Evolutionary conservation across 345 rosid species (phyloP), one percentile per base, ranked within the genome.

Genomic region (Carallia pectinifolia): DNA sequence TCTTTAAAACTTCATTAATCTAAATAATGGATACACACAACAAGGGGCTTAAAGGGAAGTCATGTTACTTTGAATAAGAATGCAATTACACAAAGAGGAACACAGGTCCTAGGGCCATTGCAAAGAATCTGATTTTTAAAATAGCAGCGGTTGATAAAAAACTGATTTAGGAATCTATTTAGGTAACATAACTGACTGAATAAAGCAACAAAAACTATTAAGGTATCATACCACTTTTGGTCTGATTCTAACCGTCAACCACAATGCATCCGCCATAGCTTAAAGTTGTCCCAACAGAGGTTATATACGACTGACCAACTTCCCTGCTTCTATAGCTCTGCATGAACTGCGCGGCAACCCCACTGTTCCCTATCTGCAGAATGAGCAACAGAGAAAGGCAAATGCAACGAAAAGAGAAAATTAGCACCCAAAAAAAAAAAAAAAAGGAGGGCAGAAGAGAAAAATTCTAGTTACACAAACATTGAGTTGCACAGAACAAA

Each of bases 81-180:
- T 30, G 98, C 92, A 52, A 92, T 92, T 52, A 69, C 61, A 39
- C 96, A 90, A 6, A 95, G 82, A 76, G 99, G 98, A 76, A 92
- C 77, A 76, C 99, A 95, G 6, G 99, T 91, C 72, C 97, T 96
- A 18, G 99, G 98, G 74, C 98, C 98, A 79, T 95, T 92, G 82
- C 99, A 95, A 70, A 90, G 90, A 73, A 95, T 80, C 98, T 90
- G 64, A 33, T 62, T 53, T 66, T 40, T 13, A 50, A 38, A 52
- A n/a, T 39, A 66, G 13, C 40, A 29, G 61, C n/a, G 5, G 19
- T 48, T 23, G 16, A 47, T 29, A 37, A 4, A 37, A 4, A 36
- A 15, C 50, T 37, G 15, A 19, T 39, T 67, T 29, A 56, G 70
- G 56, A 30, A 68, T 16, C 27, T 56, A 38, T 47, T n/a, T 15